Evolutionary conservation across 495 filamentous ascomycete genomes (phyloP), one percentile per base, ranked within the genome.

Genomic region (Daldinia grandis): DNA sequence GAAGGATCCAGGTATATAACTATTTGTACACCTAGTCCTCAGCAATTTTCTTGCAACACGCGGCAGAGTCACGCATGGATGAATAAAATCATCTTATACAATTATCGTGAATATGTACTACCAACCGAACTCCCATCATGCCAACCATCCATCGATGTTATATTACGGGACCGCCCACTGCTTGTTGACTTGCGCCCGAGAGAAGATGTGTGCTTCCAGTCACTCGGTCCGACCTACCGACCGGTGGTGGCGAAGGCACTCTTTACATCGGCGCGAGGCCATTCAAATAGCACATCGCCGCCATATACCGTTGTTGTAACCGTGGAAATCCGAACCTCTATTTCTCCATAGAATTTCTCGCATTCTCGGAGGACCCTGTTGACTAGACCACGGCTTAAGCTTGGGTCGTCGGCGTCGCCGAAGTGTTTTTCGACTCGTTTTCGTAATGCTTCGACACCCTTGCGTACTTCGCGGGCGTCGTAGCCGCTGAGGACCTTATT

Each of bases 401-500:
- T 81, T 35, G 85, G 86, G 69, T 95, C 92, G 68, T 94, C 93
- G 4, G 89, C 92, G 47, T 95, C 93, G 24, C 91, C 93, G 80
- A 98, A 98, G 78, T 98, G 95, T 79, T 98, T 98, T 79, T 98
- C 94, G 4, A 98, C 92, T 30, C 95, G 86, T 80, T 95, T 96
- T 76, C 89, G 88, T 30, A 98, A 83, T 66, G 91, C 86, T 65
- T 97, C 94, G 60, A 97, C 89, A 5, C 95, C 95, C 63, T 91
- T 90, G 40, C 89, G 84, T 42, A 98, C 84, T 78, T 97, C 94
- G 79, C 92, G 92, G 15, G 81, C 82, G 73, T 98, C 95, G 72
- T 97, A 91, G 15, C 85, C 81, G 7, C 90, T 85, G 21, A 98
- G 83, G 5, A 95, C 80, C 78, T 97, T 98, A 81, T 94, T 94